These are phyloP conservation scores for Phaeosphaeria sp. DNA, from an alignment of 2,329 filamentous ascomycete genomes.

Conservation along the genomic window DNA sequence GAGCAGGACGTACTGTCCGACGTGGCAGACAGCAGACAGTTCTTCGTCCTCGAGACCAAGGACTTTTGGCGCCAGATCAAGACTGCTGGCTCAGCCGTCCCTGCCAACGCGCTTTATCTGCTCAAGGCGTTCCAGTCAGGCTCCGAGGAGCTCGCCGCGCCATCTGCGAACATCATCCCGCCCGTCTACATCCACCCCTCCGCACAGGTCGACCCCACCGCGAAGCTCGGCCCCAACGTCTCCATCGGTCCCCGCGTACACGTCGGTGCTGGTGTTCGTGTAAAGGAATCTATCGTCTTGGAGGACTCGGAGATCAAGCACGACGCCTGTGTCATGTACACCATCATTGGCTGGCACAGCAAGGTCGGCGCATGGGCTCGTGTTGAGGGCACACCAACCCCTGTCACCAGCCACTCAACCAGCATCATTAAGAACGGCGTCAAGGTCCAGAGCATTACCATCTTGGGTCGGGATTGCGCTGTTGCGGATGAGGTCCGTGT, in stretches of 20 bases:
- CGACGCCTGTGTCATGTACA: slow-evolving; percentile 93
- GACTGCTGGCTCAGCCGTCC: slow-evolving; percentile 95
- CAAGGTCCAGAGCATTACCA: slow-evolving; percentile 98
- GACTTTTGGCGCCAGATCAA: slow-evolving; percentile 99
- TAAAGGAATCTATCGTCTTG: slow-evolving; percentile 95
- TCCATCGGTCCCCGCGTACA: slow-evolving; percentile 89
- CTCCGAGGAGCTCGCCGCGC: slow-evolving; percentile 80
- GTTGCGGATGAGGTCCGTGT: slow-evolving; percentile 95
- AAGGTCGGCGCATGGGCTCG: slow-evolving; percentile 97
- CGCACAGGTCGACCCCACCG: slow-evolving; percentile 88
- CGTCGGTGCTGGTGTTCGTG: slow-evolving; percentile 84
- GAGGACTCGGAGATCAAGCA: slow-evolving; percentile 97
- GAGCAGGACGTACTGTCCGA: slow-evolving; percentile 98
- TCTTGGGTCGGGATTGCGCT: slow-evolving; percentile 92
- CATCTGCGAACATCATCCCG: slow-evolving; percentile 85
- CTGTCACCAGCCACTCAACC: slow-evolving; percentile 85
- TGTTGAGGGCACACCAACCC: slow-evolving; percentile 92
- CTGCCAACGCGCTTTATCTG: slow-evolving; percentile 94
- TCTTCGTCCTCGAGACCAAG: slow-evolving; percentile 98
- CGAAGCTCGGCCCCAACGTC: slow-evolving; percentile 96
- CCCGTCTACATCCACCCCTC: slow-evolving; percentile 96
- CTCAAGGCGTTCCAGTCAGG: slow-evolving; percentile 88
- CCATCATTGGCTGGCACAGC: slow-evolving; percentile 96
- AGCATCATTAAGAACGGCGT: slow-evolving; percentile 97
- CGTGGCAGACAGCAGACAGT: slow-evolving; percentile 94